These are phyloP conservation scores for Eruca vesicaria DNA, from an alignment of 441 rosid species.

Conservation along the genomic window DNA sequence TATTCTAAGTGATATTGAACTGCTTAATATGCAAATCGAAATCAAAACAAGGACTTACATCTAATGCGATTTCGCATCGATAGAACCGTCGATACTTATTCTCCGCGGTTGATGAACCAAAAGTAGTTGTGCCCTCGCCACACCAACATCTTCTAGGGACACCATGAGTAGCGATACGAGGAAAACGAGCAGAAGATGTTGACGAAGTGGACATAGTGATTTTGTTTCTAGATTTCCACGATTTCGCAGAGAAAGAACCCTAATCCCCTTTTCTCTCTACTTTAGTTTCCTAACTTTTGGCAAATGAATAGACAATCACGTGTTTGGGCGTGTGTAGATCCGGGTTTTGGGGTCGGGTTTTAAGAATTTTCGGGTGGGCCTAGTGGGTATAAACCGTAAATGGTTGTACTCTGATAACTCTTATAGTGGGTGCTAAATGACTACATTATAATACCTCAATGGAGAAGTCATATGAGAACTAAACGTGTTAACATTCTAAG, in stretches of 20 bases:
- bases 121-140: background rate
- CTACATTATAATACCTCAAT: background rate
- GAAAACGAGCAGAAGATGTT: background rate
- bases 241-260: background rate
- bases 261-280: background rate
- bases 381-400: background rate
- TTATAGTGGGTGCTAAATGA: background rate
- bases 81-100: no score
- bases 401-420: background rate
- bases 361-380: background rate
- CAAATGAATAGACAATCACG: background rate
- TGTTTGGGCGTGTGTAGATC: background rate
- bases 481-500: no score
- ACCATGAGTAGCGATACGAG: background rate
- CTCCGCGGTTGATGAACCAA: no score
- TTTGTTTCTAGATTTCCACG: background rate
- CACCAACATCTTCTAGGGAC: background rate
- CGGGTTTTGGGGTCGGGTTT: background rate
- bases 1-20: no score
- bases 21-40: no score
- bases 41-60: no score
- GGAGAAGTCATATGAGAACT: background rate
- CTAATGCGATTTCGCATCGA: no score
- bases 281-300: background rate
- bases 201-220: background rate